Base-by-base conservation (phyloP, 768 basidiomycete species). In the Pulveroboletus sp. region DNA sequence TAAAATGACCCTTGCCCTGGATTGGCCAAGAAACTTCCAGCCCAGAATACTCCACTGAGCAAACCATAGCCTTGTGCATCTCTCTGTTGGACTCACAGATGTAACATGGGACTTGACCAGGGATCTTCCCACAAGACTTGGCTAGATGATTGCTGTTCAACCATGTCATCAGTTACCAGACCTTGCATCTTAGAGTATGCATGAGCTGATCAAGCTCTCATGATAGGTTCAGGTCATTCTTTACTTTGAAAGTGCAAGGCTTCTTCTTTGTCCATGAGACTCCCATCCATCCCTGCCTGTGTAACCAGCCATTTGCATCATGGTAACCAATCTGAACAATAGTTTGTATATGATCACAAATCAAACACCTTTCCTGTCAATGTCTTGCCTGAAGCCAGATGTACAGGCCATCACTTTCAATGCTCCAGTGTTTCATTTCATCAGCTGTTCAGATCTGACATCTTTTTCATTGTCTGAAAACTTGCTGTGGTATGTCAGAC, bases 321-420 rank as follows among this genome's bases (percentile, higher is more conserved):
- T 17, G 12, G 4, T 23, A 5, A 10, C 8, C 5, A 54, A 40
- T 23, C 49, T 43, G 13, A 43, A 51, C 1, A 24, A 7, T 1
- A 30, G 44, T 3, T 46, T 16, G 29, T 14, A 38, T 4, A 54
- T 17, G 1, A 54, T 30, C 1, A 54, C 13, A n/a, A 51, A 54
- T 19, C 36, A 45, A 11, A 54, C 3, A 22, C 20, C 34, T 0
- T 34, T 29, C 11, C 49, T 31, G 41, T 54, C 53, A 17, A 54
- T 49, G 8, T 49, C 45, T 2, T 17, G n/a, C 11, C 27, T 35
- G 5, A 54, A 46, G 0, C 49, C 53, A 4, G 49, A 46, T 0
- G 49, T 54, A 36, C 49, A 54, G 2, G 45, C 49, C 53, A 54
- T 47, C 16, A 54, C 2, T 16, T 46, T 42, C 0, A 6, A 22